Base-by-base conservation (phyloP, 305 asterid species). In the Petunia hybrid region DNA sequence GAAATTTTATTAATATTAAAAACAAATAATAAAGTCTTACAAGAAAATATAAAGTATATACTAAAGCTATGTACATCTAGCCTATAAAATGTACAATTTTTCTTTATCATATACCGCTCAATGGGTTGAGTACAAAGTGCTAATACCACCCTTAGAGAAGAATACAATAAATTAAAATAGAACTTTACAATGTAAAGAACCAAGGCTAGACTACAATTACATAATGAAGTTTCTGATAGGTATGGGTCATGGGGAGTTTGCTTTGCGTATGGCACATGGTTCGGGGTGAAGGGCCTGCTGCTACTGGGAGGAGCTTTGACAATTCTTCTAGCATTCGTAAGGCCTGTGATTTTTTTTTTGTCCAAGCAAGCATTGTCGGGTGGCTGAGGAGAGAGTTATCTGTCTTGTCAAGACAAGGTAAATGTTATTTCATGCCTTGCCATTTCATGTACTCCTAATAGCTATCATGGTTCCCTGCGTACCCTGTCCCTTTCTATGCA, bases 161-260 rank as follows among this genome's bases (percentile, higher is more conserved):
- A 22, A 22, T 22, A 22, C 31, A 22, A 22, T 22, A 22, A 22
- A 22, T 22, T 22, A 22, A 22, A 22, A 22, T 22, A 22, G 31
- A 22, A 22, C 31, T 22, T 22, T 22, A 22, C 31, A 22, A 22
- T 22, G 31, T 22, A 22, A 22, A 22, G 31, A 22, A 22, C 31
- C 31, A 22, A 22, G 31, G 31, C 31, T 22, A 22, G 31, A 22
- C 31, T 22, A 22, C 31, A 22, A 22, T 22, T 22, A 22, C 31
- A 22, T 22, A 22, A 22, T 68, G 56, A 68, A 39, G 75, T 42
- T 42, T 68, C 16, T 42, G 39, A 6, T 86, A 96, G 98, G 99
- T 96, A 96, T 84, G 99, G 99, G 63, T 96, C 97, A 56, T 96
- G 99, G 98, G 99, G 92, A 80, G 93, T 94, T 81, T 96, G 97